phyloP scores from a whole-genome alignment of 2,329 filamentous ascomycete species.

The Ophiocordyceps camponoti-rufipedis region DNA sequence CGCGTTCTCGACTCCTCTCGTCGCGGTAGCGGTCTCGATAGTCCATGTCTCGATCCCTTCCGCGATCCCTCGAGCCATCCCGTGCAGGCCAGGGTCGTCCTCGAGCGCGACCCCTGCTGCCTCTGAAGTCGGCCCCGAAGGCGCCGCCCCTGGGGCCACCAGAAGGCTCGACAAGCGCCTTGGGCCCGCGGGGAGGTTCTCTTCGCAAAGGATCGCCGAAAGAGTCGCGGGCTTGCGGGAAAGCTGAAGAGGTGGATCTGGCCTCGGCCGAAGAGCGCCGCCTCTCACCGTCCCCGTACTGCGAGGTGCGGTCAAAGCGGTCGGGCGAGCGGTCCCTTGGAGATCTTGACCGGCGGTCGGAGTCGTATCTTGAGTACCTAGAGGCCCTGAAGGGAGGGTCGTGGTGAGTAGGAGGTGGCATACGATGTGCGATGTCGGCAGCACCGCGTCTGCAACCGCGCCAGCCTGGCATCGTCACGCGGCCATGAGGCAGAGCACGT shows the following conservation, averaged over 20 bases:
- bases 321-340: slow-evolving; percentile 53
- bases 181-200: slow-evolving; percentile 67
- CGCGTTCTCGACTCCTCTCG: slow-evolving; percentile 13
- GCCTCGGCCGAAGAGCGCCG: slow-evolving; percentile 46
- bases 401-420: slow-evolving; percentile 1
- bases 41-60: slow-evolving; percentile 9
- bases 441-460: not conserved
- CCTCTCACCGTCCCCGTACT: slow-evolving; percentile 46
- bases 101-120: slow-evolving; percentile 30
- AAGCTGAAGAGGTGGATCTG: slow-evolving; percentile 37
- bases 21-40: slow-evolving; percentile 3
- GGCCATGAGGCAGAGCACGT: slow-evolving; percentile 2
- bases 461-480: not conserved
- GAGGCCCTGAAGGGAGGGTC: slow-evolving; percentile 21
- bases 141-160: slow-evolving; percentile 49
- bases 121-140: slow-evolving; percentile 45
- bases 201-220: slow-evolving; percentile 38
- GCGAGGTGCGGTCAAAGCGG: slow-evolving; percentile 37
- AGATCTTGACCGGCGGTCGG: slow-evolving; percentile 44
- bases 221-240: slow-evolving; percentile 38
- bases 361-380: slow-evolving; percentile 43
- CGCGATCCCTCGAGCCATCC: slow-evolving; percentile 43
- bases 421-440: not conserved
- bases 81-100: slow-evolving; percentile 36
- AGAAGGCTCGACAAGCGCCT: slow-evolving; percentile 55